Conservation (phyloP, 805 yeast genomes). For the Kuraishia piskuri region DNA sequence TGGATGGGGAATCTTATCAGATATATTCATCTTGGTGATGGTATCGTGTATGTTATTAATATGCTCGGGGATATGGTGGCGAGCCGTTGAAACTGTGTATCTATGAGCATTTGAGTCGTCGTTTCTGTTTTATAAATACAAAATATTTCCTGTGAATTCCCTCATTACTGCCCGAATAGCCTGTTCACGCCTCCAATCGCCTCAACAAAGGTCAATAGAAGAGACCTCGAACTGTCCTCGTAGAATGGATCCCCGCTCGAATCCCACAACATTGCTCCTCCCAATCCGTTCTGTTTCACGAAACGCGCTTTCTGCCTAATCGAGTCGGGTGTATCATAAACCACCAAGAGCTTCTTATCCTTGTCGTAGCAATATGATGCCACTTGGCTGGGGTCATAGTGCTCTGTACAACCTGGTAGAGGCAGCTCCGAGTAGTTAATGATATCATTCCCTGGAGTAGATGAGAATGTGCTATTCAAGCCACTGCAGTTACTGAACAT, state of each 20-base stretch:
- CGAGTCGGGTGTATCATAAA: slow-evolving; percentile 58
- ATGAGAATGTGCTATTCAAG: slow-evolving; percentile 27
- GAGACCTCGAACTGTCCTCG: slow-evolving; percentile 23
- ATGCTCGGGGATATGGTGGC: not conserved
- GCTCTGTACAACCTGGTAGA: slow-evolving; percentile 29
- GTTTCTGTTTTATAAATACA: too few species aligned
- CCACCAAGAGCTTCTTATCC: slow-evolving; percentile 30
- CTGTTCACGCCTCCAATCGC: not conserved
- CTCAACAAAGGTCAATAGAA: slow-evolving; percentile 31
- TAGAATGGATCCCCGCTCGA: slow-evolving; percentile 60
- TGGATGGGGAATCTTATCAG: not conserved
- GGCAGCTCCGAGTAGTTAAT: slow-evolving; percentile 54
- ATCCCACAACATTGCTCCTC: slow-evolving; percentile 97
- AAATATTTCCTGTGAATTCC: too few species aligned
- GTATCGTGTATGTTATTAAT: not conserved
- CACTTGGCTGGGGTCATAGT: slow-evolving; percentile 41
- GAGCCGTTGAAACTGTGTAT: not conserved
- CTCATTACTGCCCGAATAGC: not conserved
- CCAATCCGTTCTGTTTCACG: slow-evolving; percentile 38
- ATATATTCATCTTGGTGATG: not conserved
- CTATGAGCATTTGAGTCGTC: not conserved
- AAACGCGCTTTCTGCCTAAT: slow-evolving; percentile 52
- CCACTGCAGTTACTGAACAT: slow-evolving; percentile 23
- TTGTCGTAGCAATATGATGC: slow-evolving; percentile 46
- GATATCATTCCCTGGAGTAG: slow-evolving; percentile 37